Evolutionary conservation across 441 rosid species (phyloP).

Genomic region (Pelargonium fulgidum): DNA sequence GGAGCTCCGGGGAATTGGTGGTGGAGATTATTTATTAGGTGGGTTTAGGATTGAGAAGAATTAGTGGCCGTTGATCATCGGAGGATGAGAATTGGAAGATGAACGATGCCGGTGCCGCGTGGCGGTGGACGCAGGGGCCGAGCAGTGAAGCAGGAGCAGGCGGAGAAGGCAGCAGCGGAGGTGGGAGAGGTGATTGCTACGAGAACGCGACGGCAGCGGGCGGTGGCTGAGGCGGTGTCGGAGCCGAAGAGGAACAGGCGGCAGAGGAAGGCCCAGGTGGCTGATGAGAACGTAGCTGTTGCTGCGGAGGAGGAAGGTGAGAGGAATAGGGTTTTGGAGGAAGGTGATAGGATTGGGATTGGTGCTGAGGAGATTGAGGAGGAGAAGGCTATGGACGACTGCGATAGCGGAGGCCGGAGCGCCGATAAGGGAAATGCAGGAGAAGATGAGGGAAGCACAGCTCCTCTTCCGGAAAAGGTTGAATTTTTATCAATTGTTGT

Average conservation of each 20-base stretch:
- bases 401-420: conserved; percentile 40
- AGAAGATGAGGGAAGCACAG: conserved; percentile 54
- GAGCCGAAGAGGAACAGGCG: conserved; percentile 18
- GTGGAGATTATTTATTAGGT: too few species aligned
- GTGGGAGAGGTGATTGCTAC: conserved; percentile 54
- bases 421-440: conserved; percentile 43
- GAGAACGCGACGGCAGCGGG: conserved; percentile 33
- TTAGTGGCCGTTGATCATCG: not conserved
- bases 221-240: conserved; percentile 34
- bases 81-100: conserved; percentile 30
- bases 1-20: too few species aligned
- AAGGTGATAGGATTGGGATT: conserved; percentile 18
- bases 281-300: too few species aligned
- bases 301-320: conserved; percentile 19
- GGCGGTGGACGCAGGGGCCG: conserved; percentile 51
- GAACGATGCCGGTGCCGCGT: conserved; percentile 73
- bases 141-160: conserved; percentile 31
- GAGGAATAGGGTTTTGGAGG: conserved; percentile 25
- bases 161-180: conserved; percentile 23
- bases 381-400: conserved; percentile 44
- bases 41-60: not conserved
- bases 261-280: conserved; percentile 23
- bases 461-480: conserved; percentile 58
- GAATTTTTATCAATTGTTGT: not conserved
- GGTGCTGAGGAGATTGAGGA: conserved; percentile 33